Evolutionary conservation across 2,329 filamentous ascomycete species (phyloP).

Genomic region (Pseudophaeomoniella oleicola): DNA sequence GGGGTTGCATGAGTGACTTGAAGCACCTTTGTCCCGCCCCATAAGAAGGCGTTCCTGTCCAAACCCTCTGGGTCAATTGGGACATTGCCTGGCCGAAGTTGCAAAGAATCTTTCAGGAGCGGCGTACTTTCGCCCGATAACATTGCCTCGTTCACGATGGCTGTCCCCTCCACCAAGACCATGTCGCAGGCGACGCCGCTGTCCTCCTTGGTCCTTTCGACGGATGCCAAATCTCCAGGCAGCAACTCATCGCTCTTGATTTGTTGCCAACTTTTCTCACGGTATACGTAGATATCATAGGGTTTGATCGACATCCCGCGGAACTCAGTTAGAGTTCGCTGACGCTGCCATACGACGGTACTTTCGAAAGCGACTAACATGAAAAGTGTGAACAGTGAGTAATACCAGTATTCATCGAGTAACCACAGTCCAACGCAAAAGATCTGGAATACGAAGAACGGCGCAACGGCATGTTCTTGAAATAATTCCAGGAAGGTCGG

Average conservation of each 20-base stretch:
- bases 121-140: conserved; percentile 96
- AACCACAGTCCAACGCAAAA: conserved; percentile 98
- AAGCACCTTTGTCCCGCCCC: conserved; percentile 92
- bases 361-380: conserved; percentile 98
- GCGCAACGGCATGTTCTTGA: conserved; percentile 94
- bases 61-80: conserved; percentile 73
- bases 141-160: conserved; percentile 99
- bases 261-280: conserved; percentile 76
- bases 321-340: conserved; percentile 90
- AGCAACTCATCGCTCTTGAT: conserved; percentile 81
- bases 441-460: conserved; percentile 98
- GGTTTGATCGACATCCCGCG: conserved; percentile 99
- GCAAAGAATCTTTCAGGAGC: conserved; percentile 87
- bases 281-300: conserved; percentile 84
- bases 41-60: conserved; percentile 94
- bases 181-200: conserved; percentile 95
- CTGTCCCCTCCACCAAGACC: conserved; percentile 83
- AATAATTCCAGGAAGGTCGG: conserved; percentile 92
- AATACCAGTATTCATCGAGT: conserved; percentile 99
- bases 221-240: conserved; percentile 85
- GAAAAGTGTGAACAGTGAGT: conserved; percentile 94
- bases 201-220: conserved; percentile 88
- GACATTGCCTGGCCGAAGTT: conserved; percentile 72
- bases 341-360: conserved; percentile 97
- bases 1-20: conserved; percentile 81